Percentiles rank a stretch among this genome's conserved stretches.
Evolutionary conservation across 1,284 basidiomycete genomes (phyloP).

Genomic region (Cystobasidium slooffiae): DNA sequence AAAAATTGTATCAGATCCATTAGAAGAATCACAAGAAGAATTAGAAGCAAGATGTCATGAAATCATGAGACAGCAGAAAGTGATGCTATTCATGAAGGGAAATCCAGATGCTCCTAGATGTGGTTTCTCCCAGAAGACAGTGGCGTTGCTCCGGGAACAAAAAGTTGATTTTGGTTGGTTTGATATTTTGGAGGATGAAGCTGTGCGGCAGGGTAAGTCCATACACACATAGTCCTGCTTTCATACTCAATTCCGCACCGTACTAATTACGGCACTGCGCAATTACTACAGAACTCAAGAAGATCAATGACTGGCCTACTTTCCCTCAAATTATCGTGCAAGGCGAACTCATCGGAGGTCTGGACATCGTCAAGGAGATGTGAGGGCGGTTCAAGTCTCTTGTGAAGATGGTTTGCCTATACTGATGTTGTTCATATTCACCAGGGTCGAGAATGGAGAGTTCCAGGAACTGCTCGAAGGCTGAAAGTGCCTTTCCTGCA

Average conservation of each 20-base stretch:
- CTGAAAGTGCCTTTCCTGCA: neutral
- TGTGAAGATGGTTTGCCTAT: neutral
- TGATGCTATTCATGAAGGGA: conserved; percentile 98
- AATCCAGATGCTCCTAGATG: conserved; percentile 83
- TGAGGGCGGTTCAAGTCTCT: conserved; percentile 2
- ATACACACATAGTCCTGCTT: neutral
- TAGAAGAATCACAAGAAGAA: conserved; percentile 53
- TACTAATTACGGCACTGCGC: neutral
- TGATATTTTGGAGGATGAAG: conserved; percentile 73
- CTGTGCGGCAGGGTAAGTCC: conserved; percentile 65
- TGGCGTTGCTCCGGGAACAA: conserved; percentile 67
- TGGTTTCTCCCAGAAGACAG: conserved; percentile 75
- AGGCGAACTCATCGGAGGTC: conserved; percentile 73
- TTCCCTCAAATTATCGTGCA: conserved; percentile 70
- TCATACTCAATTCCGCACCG: neutral
- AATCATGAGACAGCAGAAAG: conserved; percentile 60
- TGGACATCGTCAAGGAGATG: conserved; percentile 61
- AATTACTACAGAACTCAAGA: conserved; percentile 61
- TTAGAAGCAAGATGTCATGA: conserved; percentile 56
- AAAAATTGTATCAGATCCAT: conserved; percentile 36
- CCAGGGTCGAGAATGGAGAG: conserved; percentile 45
- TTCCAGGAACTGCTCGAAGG: conserved; percentile 42
- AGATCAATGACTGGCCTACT: conserved; percentile 69
- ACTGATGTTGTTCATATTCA: conserved; percentile 1
- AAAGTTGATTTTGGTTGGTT: conserved; percentile 71